Percentiles rank a stretch among this genome's conserved stretches.
phyloP scores from a whole-genome alignment of 164 flowering plant genomes.

The Akebia trifoliata region DNA sequence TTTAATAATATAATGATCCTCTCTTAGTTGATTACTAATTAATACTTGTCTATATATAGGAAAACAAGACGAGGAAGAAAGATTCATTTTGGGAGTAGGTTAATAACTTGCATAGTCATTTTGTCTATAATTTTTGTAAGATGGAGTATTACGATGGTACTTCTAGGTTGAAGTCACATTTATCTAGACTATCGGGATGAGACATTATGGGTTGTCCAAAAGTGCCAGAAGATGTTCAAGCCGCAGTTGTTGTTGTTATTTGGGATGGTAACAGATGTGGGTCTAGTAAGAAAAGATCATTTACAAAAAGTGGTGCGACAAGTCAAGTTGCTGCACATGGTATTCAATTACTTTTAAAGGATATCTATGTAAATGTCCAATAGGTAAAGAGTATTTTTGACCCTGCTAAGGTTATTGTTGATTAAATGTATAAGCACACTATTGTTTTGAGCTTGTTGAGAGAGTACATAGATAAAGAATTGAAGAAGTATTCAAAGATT shows the following conservation, averaged over 20 bases:
- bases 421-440: background rate
- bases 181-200: background rate
- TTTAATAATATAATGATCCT: too few species aligned
- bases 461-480: background rate
- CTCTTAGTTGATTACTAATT: too few species aligned
- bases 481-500: background rate
- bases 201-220: background rate
- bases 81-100: conserved; percentile 2
- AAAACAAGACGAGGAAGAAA: too few species aligned
- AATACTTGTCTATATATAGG: too few species aligned
- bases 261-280: too few species aligned
- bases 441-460: background rate
- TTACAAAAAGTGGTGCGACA: background rate
- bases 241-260: background rate
- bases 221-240: background rate
- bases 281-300: too few species aligned
- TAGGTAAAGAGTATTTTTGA: background rate
- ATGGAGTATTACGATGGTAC: background rate
- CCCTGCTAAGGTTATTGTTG: too few species aligned
- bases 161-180: background rate
- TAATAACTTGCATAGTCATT: background rate
- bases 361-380: background rate
- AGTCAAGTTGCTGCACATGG: background rate
- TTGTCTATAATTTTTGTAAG: background rate
- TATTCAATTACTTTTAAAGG: background rate